Percentiles rank a stretch among this genome's conserved stretches.
Conservation (phyloP, 2,329 filamentous ascomycete species). For the Magnaporthiopsis incrustans region DNA sequence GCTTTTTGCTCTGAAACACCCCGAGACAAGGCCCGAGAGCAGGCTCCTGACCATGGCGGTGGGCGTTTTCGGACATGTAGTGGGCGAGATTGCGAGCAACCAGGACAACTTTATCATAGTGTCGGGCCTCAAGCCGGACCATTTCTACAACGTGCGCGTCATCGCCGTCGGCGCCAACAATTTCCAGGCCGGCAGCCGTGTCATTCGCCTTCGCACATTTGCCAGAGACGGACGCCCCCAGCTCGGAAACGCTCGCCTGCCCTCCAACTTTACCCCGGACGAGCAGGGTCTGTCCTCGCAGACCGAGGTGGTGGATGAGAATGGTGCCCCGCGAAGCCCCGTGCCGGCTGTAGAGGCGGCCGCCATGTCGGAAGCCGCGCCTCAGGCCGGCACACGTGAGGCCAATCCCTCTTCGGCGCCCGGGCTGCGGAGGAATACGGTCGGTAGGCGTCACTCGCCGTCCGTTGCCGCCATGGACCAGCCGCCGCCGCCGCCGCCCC, state of each 20-base stretch:
- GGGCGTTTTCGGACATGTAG: conserved; percentile 29
- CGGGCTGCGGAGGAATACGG: conserved; percentile 50
- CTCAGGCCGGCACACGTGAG: conserved; percentile 1
- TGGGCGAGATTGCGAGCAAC: conserved; percentile 72
- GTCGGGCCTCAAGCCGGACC: conserved; percentile 74
- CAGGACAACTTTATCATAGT: conserved; percentile 86
- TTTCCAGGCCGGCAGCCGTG: conserved; percentile 81
- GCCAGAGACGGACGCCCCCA: conserved; percentile 55
- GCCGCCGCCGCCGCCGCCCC: conserved; percentile 20
- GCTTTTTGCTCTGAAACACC: too few relatives aligned
- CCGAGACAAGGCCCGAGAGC: neutral
- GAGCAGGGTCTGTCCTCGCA: conserved; percentile 37
- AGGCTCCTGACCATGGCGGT: neutral
- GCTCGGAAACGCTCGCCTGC: conserved; percentile 47
- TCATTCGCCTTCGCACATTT: conserved; percentile 77
- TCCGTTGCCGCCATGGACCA: conserved; percentile 52
- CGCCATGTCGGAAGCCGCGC: conserved; percentile 20
- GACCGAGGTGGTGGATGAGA: conserved; percentile 40
- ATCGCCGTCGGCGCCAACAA: conserved; percentile 86
- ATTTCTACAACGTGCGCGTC: conserved; percentile 89
- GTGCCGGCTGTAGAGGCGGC: conserved; percentile 54
- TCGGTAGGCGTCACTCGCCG: conserved; percentile 70
- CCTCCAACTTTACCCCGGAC: conserved; percentile 42
- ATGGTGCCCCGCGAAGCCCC: conserved; percentile 38
- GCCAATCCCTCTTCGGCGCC: conserved; percentile 14